Evolutionary conservation across 805 yeast genomes (phyloP).

Genomic region (Soucietia sequanensis): DNA sequence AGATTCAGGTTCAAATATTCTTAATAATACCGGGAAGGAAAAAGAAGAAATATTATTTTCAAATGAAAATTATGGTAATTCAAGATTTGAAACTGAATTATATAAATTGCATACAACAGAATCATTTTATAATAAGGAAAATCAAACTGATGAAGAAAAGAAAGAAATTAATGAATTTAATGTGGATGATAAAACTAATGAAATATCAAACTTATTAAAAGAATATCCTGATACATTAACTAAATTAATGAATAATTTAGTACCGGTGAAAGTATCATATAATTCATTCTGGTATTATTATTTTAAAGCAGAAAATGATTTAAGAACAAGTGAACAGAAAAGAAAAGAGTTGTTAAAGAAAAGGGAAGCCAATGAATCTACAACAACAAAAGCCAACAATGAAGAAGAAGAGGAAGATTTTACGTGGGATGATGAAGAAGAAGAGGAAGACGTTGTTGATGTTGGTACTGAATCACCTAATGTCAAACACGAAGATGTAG

Average conservation of each 20-base stretch:
- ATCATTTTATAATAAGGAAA: slow-evolving; percentile 14
- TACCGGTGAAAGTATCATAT: slow-evolving; percentile 61
- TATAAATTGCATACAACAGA: slow-evolving; percentile 37
- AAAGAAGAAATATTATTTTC: slow-evolving; percentile 21
- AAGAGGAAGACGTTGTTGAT: slow-evolving; percentile 27
- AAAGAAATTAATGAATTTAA: slow-evolving; percentile 29
- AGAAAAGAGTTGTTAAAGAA: slow-evolving; percentile 60
- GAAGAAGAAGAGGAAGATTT: slow-evolving; percentile 49
- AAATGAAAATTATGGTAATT: slow-evolving; percentile 31
- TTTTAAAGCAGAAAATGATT: slow-evolving; percentile 50
- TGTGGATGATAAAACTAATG: slow-evolving; percentile 48
- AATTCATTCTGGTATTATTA: slow-evolving; percentile 75
- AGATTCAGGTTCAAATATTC: too few species aligned
- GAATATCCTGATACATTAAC: slow-evolving; percentile 49
- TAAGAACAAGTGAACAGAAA: slow-evolving; percentile 60
- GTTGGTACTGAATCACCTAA: slow-evolving; percentile 32
- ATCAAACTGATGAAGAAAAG: slow-evolving; percentile 13
- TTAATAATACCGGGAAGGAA: too few species aligned
- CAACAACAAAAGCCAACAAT: slow-evolving; percentile 30
- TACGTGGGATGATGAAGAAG: slow-evolving; percentile 53
- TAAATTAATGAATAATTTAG: slow-evolving; percentile 57
- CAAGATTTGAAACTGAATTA: slow-evolving; percentile 39
- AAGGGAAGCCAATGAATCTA: slow-evolving; percentile 5
- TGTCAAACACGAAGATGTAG: slow-evolving; percentile 13
- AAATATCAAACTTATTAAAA: slow-evolving; percentile 47